Evolutionary conservation across 2,329 filamentous ascomycete genomes (phyloP), one percentile per base, ranked within the genome.

Genomic region (Paecilomyces formosus): DNA sequence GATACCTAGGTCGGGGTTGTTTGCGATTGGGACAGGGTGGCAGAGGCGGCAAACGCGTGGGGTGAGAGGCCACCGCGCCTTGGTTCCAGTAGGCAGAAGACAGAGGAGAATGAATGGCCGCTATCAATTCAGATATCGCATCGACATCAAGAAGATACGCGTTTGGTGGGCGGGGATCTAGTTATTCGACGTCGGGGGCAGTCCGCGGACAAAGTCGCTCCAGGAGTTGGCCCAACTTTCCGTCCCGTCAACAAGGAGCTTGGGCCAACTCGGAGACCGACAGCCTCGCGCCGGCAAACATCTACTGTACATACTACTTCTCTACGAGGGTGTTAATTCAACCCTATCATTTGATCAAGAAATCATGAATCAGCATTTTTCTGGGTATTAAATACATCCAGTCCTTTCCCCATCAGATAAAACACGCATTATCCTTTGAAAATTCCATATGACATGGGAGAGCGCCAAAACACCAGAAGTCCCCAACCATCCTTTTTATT

Each of bases 201-300:
- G 53, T 58, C 30, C 53, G 53, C 53, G 57, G 55, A 45, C 26
- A 54, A 55, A 45, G 39, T 55, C 49, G 45, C 60, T 55, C 62
- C 60, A 55, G 61, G 49, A 59, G 64, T 61, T 62, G 35, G n/a
- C 35, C 35, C 35, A 45, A 45, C 62, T 67, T 65, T 57, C 57
- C 53, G 57, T 58, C 54, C 58, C 54, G 65, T 69, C 68, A 71
- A 70, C 68, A 71, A 68, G 69, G 66, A 74, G 72, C 72, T 73
- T 73, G 70, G 72, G 69, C 72, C 70, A 74, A 57, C 55, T 15
- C 50, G 35, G 45, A 45, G 35, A 18, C 53, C 54, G 52, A 28
- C 28, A 33, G n/a, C 13, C 39, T 18, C 39, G 39, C 39, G n/a
- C 35, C 35, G 35, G 15, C 35, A 39, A 39, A 18, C 15, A 45